A percentile compares a stretch with the other conserved stretches of the same genome.
phyloP scores from a whole-genome alignment of 495 filamentous ascomycete species.

The Daldinia concentrica region DNA sequence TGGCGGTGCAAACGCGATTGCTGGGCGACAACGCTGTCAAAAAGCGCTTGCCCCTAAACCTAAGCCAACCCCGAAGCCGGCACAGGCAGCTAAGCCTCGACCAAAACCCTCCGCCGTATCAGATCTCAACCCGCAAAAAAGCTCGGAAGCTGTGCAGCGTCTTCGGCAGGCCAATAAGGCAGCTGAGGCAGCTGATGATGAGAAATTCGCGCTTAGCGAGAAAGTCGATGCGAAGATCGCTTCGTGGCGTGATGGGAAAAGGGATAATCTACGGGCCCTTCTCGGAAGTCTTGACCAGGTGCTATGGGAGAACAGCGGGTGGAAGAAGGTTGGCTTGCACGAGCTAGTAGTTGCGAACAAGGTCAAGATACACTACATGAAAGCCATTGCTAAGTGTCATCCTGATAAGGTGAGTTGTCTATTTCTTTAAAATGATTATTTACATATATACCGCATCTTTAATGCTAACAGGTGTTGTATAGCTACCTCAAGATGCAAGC shows the following conservation, averaged over 20 bases:
- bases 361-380: constrained; percentile 98
- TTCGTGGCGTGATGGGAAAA: constrained; percentile 86
- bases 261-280: constrained; percentile 89
- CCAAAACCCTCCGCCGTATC: constrained; percentile 60
- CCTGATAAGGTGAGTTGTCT: constrained; percentile 86
- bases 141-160: constrained; percentile 74
- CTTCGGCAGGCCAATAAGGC: constrained; percentile 83
- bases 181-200: constrained; percentile 84
- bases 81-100: constrained; percentile 46
- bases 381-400: constrained; percentile 97
- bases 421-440: constrained; percentile 19
- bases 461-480: constrained; percentile 34
- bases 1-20: constrained; percentile 81
- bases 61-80: constrained; percentile 48
- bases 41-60: constrained; percentile 75
- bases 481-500: constrained; percentile 89
- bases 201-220: constrained; percentile 89
- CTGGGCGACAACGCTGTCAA: constrained; percentile 90
- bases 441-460: constrained; percentile 5
- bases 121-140: constrained; percentile 50
- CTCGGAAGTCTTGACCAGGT: constrained; percentile 88
- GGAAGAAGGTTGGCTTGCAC: constrained; percentile 95
- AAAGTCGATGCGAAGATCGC: constrained; percentile 79
- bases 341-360: constrained; percentile 89
- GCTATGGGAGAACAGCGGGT: constrained; percentile 89